Evolutionary conservation across 306 rosid species (phyloP).

Genomic region (Medicago arabica): DNA sequence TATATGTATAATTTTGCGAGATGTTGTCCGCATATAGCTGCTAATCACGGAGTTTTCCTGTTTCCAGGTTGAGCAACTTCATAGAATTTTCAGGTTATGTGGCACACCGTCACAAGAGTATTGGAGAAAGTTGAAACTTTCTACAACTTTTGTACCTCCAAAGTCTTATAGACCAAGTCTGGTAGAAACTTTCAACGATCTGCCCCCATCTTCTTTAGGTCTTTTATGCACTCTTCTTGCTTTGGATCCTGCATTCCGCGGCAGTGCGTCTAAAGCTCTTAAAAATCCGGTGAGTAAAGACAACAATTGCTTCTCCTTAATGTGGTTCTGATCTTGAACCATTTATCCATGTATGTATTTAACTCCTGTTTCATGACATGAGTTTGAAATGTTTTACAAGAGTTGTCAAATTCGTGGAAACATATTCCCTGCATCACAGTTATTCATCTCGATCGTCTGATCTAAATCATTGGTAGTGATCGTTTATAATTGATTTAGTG

Average conservation of each 20-base stretch:
- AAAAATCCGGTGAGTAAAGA: slow-evolving; percentile 59
- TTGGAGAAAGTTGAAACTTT: slow-evolving; percentile 71
- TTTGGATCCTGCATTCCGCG: slow-evolving; percentile 80
- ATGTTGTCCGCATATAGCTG: slow-evolving; percentile 24
- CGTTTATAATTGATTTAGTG: too few species aligned
- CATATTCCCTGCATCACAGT: too few species aligned
- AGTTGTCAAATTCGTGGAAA: background rate
- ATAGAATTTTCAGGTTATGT: slow-evolving; percentile 80
- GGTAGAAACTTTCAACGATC: slow-evolving; percentile 62
- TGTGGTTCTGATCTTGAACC: background rate
- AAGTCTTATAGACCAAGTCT: slow-evolving; percentile 69
- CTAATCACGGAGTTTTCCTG: slow-evolving; percentile 34
- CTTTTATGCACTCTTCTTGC: slow-evolving; percentile 78
- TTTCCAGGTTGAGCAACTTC: slow-evolving; percentile 90
- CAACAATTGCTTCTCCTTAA: slow-evolving; percentile 25
- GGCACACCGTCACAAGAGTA: slow-evolving; percentile 95
- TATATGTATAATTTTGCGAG: background rate
- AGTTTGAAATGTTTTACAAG: background rate
- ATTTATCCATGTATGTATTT: background rate
- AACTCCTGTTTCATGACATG: background rate
- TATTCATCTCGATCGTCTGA: too few species aligned
- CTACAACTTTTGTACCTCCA: slow-evolving; percentile 75
- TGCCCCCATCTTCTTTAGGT: slow-evolving; percentile 75
- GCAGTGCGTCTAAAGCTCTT: slow-evolving; percentile 74
- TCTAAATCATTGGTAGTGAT: too few species aligned